Percentiles rank a stretch among this genome's conserved stretches.
These are phyloP conservation scores for Penicillium subrubescens DNA, from an alignment of 495 filamentous ascomycete genomes.

Conservation along the genomic window DNA sequence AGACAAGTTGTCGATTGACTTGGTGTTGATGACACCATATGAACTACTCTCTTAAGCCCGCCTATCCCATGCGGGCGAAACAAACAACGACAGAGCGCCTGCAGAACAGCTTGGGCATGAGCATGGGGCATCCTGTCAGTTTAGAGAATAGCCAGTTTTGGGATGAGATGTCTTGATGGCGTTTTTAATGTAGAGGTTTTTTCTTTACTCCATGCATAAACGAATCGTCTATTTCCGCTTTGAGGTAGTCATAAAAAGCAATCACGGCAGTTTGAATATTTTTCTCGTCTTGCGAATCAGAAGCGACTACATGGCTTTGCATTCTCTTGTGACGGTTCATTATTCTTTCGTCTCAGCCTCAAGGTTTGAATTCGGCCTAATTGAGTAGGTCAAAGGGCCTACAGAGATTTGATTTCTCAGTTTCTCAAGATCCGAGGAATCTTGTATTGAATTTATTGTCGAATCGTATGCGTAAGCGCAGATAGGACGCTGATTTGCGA, in stretches of 20 bases:
- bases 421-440: no score
- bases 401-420: no score
- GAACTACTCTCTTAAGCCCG: conserved; percentile 16
- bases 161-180: conserved; percentile 45
- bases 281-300: background rate
- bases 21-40: conserved; percentile 4
- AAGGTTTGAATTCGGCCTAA: background rate
- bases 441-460: no score
- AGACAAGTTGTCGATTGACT: conserved; percentile 8
- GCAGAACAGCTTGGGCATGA: conserved; percentile 21
- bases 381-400: no score
- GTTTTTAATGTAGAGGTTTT: conserved; percentile 49
- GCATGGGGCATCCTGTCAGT: conserved; percentile 31
- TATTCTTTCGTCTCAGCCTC: background rate
- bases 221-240: conserved; percentile 11
- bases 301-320: background rate
- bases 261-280: conserved; percentile 15
- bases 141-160: conserved; percentile 44
- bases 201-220: conserved; percentile 36
- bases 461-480: background rate
- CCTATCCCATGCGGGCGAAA: conserved; percentile 14
- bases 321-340: background rate
- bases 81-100: conserved; percentile 23
- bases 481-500: no score
- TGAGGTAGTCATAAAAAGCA: conserved; percentile 27